Evolutionary conservation across 352 stramenopile genomes (phyloP), one percentile per base, ranked within the genome.

Genomic region (Plasmopara viticola): DNA sequence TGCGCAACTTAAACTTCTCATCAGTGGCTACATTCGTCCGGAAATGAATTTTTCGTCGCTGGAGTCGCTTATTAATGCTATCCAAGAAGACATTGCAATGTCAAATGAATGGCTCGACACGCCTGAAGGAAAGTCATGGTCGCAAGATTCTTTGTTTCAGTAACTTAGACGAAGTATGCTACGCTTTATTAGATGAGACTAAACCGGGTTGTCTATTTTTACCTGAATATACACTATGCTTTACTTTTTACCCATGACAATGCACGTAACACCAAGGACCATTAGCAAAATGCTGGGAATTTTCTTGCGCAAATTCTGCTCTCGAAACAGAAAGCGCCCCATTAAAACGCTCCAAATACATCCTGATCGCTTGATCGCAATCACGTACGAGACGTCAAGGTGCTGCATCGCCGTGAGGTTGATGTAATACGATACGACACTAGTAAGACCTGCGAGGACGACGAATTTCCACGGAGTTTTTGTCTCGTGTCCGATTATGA

Each of bases 41-140:
- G 94, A 98, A 72, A 70, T 80, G 72, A 96, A 98, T 56, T 98
- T 98, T 60, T 62, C 77, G 50, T 96, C 86, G 37, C 95, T 98
- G 40, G 87, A 95, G 13, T 78, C 83, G 53, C 84, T 98, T 41
- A 84, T 98, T 28, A 77, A 84, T 20, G 81, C 91, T 44, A 98
- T 98, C 61, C 77, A 94, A 66, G 61, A 83, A 51, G 84, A 94
- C 58, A 90, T 94, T 53, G 54, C 58, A 35, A 71, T 86, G 62
- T 78, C 82, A 12, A 64, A 87, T 17, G 52, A 60, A 50, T 93
- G 79, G 79, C 62, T 93, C 14, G 72, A 87, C 10, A 72, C 65
- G 1, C 45, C 68, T 0, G 64, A 88, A 45, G 78, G 66, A 39
- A 75, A 87, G 57, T 68, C 62, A n/a, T 80, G 56, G 63, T 57